Conservation (phyloP, 768 basidiomycete genomes). For the Terana coerulea region DNA sequence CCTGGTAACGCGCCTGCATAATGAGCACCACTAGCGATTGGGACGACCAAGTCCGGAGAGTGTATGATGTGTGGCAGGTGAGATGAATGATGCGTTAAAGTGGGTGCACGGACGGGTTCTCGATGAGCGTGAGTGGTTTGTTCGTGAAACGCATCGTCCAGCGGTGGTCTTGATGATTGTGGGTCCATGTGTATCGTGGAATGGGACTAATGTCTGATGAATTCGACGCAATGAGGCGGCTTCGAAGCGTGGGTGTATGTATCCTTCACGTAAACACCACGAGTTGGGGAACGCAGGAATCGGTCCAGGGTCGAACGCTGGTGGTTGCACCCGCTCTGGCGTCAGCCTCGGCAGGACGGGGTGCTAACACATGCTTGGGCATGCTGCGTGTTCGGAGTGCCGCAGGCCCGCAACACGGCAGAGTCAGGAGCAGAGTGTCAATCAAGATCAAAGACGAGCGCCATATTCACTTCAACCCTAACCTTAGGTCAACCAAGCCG, state of each 20-base stretch:
- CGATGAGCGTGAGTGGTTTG: neutral
- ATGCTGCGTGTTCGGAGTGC: too few species aligned
- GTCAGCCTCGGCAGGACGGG: too few species aligned
- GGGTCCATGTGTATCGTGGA: neutral
- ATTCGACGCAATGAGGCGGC: neutral
- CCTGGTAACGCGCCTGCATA: slow-evolving; percentile 43
- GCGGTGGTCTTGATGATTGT: neutral
- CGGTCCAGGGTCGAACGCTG: too few species aligned
- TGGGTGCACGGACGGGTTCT: slow-evolving; percentile 6
- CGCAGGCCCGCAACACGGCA: too few species aligned
- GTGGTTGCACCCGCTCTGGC: too few species aligned
- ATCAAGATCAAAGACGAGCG: too few species aligned
- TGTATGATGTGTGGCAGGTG: slow-evolving; percentile 32
- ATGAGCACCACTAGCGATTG: slow-evolving; percentile 59
- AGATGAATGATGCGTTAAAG: slow-evolving; percentile 10
- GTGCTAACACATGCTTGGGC: too few species aligned
- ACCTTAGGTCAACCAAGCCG: too few species aligned
- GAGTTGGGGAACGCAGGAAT: too few species aligned
- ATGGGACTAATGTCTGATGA: neutral
- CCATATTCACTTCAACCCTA: too few species aligned
- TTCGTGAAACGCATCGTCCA: slow-evolving; percentile 1
- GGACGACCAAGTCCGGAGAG: slow-evolving; percentile 49
- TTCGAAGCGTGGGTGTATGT: neutral
- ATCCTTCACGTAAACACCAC: neutral
- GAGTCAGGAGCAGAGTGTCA: too few species aligned